Conservation (phyloP, 306 rosid genomes). For the Luffa aegyptiaca region DNA sequence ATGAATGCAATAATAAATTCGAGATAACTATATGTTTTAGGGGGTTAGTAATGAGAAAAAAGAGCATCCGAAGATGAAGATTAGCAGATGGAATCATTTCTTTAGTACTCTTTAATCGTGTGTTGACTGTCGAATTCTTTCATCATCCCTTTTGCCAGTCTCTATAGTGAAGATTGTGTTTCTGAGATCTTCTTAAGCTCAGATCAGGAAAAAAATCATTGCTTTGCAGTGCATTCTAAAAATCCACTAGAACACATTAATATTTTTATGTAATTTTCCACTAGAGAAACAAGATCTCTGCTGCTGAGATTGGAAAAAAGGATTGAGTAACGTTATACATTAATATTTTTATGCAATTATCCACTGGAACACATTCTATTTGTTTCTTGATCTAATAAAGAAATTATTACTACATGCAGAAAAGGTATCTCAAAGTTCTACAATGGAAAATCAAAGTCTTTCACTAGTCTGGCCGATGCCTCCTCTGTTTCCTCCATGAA, state of each 20-base stretch:
- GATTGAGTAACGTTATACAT: background rate
- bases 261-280: too few relatives aligned
- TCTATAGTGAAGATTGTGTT: background rate
- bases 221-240: background rate
- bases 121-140: background rate
- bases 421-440: conserved; percentile 75
- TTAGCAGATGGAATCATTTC: background rate
- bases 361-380: background rate
- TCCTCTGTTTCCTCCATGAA: conserved; percentile 28
- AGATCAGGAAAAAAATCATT: background rate
- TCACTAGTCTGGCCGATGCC: conserved; percentile 54
- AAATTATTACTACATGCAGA: conserved; percentile 31
- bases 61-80: background rate
- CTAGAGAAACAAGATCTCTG: background rate
- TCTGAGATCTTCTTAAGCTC: background rate
- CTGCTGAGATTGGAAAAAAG: background rate
- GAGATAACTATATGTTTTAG: background rate
- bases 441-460: conserved; percentile 72
- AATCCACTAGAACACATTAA: too few relatives aligned
- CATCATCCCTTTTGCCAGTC: background rate
- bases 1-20: background rate
- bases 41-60: background rate
- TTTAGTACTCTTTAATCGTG: background rate
- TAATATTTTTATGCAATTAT: background rate
- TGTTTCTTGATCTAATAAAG: background rate